Percentiles rank a stretch among this genome's conserved stretches.
Conservation (phyloP, 129 eudicot genomes). For the Flaveria bidentis region DNA sequence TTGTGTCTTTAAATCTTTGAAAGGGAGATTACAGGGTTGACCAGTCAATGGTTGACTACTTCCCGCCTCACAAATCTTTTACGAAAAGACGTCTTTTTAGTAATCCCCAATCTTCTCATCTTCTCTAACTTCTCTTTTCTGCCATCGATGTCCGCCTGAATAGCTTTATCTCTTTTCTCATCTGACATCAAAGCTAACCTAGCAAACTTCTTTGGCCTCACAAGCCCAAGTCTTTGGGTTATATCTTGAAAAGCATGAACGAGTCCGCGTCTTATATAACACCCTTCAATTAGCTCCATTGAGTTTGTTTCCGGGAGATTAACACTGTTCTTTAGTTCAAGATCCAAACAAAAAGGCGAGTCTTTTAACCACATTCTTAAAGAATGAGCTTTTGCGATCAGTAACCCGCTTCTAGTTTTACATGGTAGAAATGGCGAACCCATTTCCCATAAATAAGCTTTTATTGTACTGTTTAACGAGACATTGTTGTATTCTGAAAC, state of each 20-base stretch:
- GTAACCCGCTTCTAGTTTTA: slow-evolving; percentile 74
- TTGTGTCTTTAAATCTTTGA: no score
- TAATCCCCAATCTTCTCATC: slow-evolving; percentile 43
- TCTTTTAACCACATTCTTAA: slow-evolving; percentile 94
- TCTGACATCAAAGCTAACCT: slow-evolving; percentile 88
- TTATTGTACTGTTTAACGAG: slow-evolving; percentile 74
- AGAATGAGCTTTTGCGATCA: slow-evolving; percentile 92
- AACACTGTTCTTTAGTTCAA: slow-evolving; percentile 73
- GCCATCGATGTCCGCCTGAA: slow-evolving; percentile 76
- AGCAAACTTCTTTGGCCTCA: slow-evolving; percentile 82
- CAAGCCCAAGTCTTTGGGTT: slow-evolving; percentile 66
- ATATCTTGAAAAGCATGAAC: slow-evolving; percentile 93
- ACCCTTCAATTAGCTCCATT: slow-evolving; percentile 82
- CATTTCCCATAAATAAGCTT: slow-evolving; percentile 95
- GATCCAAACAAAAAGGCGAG: slow-evolving; percentile 94
- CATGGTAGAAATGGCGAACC: slow-evolving; percentile 97
- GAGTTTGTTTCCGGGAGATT: slow-evolving; percentile 69
- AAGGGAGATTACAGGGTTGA: not conserved
- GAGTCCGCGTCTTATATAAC: slow-evolving; percentile 78
- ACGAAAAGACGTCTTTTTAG: slow-evolving; percentile 31
- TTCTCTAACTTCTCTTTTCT: slow-evolving; percentile 74
- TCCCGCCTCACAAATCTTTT: slow-evolving; percentile 43
- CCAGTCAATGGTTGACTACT: slow-evolving; percentile 28
- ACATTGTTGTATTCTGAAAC: slow-evolving; percentile 76
- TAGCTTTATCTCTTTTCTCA: slow-evolving; percentile 74